phyloP scores from a whole-genome alignment of 192 early-diverging fungal genomes.

The Podila verticillata region DNA sequence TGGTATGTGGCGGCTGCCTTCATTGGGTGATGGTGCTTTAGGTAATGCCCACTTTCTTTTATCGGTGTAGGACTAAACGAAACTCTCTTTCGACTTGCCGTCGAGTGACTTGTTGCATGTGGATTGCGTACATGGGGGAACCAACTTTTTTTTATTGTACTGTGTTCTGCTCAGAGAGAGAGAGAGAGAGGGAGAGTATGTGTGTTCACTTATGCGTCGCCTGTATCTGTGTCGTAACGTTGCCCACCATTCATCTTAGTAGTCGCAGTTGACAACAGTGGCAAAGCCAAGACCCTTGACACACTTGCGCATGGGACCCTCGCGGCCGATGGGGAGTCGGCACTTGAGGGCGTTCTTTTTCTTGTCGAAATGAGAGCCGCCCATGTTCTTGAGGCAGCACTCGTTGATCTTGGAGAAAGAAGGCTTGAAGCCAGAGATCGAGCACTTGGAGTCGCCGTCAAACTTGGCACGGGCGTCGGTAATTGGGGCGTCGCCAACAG shows the following conservation, averaged over 20 bases:
- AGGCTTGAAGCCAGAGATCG: slow-evolving; percentile 17
- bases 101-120: too few relatives aligned
- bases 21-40: too few relatives aligned
- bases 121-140: too few relatives aligned
- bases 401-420: slow-evolving; percentile 15
- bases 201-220: too few relatives aligned
- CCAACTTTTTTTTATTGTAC: too few relatives aligned
- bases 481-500: background rate
- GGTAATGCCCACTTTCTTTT: too few relatives aligned
- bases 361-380: slow-evolving; percentile 14
- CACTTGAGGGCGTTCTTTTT: slow-evolving; percentile 4
- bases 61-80: too few relatives aligned
- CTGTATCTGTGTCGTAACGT: too few relatives aligned
- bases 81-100: too few relatives aligned
- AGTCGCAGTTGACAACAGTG: slow-evolving; percentile 23
- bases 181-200: too few relatives aligned
- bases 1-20: too few relatives aligned
- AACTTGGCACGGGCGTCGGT: background rate
- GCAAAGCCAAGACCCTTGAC: slow-evolving; percentile 28
- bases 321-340: slow-evolving; percentile 12
- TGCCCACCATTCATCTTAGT: background rate
- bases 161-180: too few relatives aligned
- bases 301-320: slow-evolving; percentile 31
- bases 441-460: slow-evolving; percentile 27
- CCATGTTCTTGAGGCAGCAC: slow-evolving; percentile 33